These are phyloP conservation scores for Dujonia santamariae DNA, from an alignment of 1,139 yeast species.

Conservation along the genomic window DNA sequence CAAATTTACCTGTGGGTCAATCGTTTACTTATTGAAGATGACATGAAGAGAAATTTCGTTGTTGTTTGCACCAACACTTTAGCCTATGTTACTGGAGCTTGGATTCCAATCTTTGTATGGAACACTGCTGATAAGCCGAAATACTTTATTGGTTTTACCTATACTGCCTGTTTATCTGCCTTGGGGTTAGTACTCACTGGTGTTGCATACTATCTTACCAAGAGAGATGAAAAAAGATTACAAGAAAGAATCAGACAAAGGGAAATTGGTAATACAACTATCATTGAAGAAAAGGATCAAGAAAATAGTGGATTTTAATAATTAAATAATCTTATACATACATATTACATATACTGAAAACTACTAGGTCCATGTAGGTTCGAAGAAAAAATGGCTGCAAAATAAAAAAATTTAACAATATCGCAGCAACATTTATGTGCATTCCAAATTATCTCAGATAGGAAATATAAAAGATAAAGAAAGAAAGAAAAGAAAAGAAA, in stretches of 20 bases:
- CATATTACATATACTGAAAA: too few relatives aligned
- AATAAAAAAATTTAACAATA: too few relatives aligned
- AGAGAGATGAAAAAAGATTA: constrained; percentile 23
- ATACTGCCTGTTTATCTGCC: constrained; percentile 42
- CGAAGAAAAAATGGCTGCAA: too few relatives aligned
- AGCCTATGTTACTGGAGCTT: constrained; percentile 53
- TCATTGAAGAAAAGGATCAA: too few relatives aligned
- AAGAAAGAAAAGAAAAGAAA: too few relatives aligned
- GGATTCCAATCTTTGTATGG: constrained; percentile 47
- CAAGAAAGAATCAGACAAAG: background rate
- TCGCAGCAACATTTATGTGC: too few relatives aligned
- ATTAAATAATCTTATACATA: too few relatives aligned
- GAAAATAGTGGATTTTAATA: too few relatives aligned
- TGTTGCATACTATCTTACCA: constrained; percentile 26
- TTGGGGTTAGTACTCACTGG: constrained; percentile 39
- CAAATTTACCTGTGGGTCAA: constrained; percentile 58
- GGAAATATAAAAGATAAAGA: too few relatives aligned
- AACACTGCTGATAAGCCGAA: constrained; percentile 47
- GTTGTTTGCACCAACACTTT: constrained; percentile 50
- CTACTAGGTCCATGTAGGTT: too few relatives aligned
- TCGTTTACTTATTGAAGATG: constrained; percentile 40
- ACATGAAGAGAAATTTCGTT: constrained; percentile 48
- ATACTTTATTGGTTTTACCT: constrained; percentile 48
- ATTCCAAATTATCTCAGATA: too few relatives aligned
- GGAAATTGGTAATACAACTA: background rate